phyloP scores from a whole-genome alignment of 2,329 filamentous ascomycete species.

The Ramichloridium luteum region DNA sequence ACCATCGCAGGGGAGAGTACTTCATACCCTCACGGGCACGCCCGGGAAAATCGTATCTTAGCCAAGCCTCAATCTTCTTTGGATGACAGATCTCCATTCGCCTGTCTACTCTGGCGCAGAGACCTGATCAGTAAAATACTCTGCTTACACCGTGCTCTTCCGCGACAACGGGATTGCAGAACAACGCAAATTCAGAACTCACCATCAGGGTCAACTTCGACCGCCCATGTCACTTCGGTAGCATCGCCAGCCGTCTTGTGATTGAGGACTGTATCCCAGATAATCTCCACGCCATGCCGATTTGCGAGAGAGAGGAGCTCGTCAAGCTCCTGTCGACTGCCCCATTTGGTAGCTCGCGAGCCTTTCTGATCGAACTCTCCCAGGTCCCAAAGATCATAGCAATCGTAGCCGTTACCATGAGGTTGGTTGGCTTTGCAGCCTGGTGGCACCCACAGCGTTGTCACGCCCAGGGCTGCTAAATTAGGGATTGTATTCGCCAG shows the following conservation, averaged over 20 bases:
- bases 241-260: constrained; percentile 59
- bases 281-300: constrained; percentile 41
- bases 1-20: constrained; percentile 52
- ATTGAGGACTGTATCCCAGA: constrained; percentile 62
- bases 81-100: constrained; percentile 42
- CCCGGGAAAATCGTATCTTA: constrained; percentile 53
- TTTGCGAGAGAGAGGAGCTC: constrained; percentile 41
- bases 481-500: constrained; percentile 17
- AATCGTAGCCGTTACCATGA: constrained; percentile 54
- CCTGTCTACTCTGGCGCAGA: constrained; percentile 34
- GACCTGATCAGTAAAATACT: not conserved
- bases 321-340: constrained; percentile 48
- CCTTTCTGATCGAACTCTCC: constrained; percentile 66
- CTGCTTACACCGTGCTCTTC: no score
- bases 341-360: constrained; percentile 53
- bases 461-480: constrained; percentile 42
- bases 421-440: constrained; percentile 55
- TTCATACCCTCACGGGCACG: constrained; percentile 36
- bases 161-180: not conserved
- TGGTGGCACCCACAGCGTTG: constrained; percentile 55
- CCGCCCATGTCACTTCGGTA: constrained; percentile 48
- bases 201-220: constrained; percentile 46
- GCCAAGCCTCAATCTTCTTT: constrained; percentile 55
- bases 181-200: not conserved
- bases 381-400: constrained; percentile 51